Evolutionary conservation across 2,329 filamentous ascomycete genomes (phyloP).

Genomic region (Celoporthe dispersa): DNA sequence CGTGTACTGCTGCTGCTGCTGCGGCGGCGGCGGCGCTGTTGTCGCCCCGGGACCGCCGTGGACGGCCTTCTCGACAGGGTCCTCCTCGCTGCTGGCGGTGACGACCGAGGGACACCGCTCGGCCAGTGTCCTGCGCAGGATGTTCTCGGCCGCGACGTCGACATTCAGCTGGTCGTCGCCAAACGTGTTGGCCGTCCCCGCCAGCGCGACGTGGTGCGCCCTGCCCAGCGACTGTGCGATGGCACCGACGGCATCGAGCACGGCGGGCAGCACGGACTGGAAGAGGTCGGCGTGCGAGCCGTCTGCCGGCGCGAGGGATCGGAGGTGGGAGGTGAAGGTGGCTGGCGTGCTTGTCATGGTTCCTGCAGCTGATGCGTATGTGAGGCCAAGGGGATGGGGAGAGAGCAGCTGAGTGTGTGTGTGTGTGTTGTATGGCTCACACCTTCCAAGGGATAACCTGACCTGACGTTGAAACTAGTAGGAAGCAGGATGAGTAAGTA

Average conservation of each 20-base stretch:
- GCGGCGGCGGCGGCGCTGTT: neutral
- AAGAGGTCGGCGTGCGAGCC: slow-evolving; percentile 41
- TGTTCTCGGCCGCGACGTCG: slow-evolving; percentile 55
- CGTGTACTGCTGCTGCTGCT: slow-evolving; percentile 52
- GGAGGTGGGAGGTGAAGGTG: slow-evolving; percentile 31
- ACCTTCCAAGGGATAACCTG: neutral
- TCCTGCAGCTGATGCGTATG: neutral
- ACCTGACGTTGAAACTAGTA: neutral
- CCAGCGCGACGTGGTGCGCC: slow-evolving; percentile 50
- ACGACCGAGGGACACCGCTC: slow-evolving; percentile 47
- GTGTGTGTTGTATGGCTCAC: neutral
- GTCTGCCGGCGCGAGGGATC: slow-evolving; percentile 33
- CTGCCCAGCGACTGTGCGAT: slow-evolving; percentile 50
- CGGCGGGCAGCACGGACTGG: slow-evolving; percentile 51
- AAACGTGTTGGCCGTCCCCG: slow-evolving; percentile 58
- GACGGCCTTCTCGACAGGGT: slow-evolving; percentile 54
- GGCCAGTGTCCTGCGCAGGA: slow-evolving; percentile 51
- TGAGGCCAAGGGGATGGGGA: neutral
- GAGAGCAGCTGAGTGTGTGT: neutral
- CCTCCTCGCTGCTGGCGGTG: slow-evolving; percentile 64
- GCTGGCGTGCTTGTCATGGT: neutral
- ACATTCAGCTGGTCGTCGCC: slow-evolving; percentile 65
- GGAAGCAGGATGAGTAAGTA: neutral
- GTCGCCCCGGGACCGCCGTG: neutral
- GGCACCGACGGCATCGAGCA: slow-evolving; percentile 50